These are phyloP conservation scores for Myochromella boudieri DNA, from an alignment of 768 basidiomycete species.

Conservation along the genomic window DNA sequence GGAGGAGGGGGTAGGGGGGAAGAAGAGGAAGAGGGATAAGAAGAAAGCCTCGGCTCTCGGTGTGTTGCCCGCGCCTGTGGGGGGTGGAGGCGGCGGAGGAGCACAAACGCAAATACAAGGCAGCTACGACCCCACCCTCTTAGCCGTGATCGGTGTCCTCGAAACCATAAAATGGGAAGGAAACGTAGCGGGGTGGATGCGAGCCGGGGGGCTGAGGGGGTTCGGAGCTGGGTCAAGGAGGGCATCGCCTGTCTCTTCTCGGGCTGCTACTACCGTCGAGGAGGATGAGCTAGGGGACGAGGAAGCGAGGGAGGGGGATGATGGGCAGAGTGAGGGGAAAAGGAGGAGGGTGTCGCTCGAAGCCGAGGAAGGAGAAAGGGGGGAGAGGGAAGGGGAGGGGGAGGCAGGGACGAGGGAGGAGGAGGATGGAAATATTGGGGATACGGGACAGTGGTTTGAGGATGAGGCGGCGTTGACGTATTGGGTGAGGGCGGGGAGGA, in stretches of 20 bases:
- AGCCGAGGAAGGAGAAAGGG: not conserved
- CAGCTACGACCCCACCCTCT: constrained; percentile 56
- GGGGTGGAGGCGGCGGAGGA: constrained; percentile 11
- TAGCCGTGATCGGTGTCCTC: constrained; percentile 68
- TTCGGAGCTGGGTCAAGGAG: too few relatives aligned
- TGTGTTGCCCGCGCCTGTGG: not conserved
- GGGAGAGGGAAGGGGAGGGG: not conserved
- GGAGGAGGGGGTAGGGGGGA: not conserved
- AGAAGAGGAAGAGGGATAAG: constrained; percentile 15
- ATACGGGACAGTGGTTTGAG: constrained; percentile 52
- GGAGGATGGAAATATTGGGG: constrained; percentile 37
- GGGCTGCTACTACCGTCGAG: not conserved
- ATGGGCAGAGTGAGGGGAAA: not conserved
- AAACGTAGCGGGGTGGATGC: constrained; percentile 71
- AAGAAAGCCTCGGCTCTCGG: not conserved
- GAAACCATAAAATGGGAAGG: constrained; percentile 56
- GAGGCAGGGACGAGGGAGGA: not conserved
- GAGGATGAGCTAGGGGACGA: not conserved
- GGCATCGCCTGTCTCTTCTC: not conserved
- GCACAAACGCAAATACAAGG: too few relatives aligned
- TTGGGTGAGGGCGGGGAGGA: constrained; percentile 56
- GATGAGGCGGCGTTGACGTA: constrained; percentile 35
- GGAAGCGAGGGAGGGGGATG: not conserved
- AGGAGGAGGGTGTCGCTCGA: not conserved
- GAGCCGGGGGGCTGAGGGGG: constrained; percentile 40